Conservation (phyloP, 139 green algal species). For the Tetraselmis striata region DNA sequence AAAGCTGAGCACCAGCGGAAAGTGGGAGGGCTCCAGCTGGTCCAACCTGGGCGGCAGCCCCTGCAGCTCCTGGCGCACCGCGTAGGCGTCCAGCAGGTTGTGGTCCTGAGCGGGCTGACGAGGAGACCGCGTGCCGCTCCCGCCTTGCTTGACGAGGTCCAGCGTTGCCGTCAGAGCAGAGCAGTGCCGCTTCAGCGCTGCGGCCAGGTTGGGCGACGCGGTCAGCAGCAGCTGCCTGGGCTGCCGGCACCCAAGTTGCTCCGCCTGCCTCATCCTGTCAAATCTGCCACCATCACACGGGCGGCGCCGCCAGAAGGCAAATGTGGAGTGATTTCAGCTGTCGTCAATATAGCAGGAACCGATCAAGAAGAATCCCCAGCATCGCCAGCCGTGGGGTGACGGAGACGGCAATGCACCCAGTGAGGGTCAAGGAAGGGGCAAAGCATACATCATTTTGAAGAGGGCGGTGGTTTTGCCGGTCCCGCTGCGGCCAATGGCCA, state of each 20-base stretch:
- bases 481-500: constrained; percentile 21
- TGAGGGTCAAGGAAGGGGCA: neutral
- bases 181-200: neutral
- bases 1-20: constrained; percentile 34
- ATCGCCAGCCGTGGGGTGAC: neutral
- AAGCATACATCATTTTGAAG: constrained; percentile 5
- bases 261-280: neutral
- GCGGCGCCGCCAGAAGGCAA: neutral
- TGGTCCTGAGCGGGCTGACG: neutral
- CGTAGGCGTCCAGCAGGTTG: constrained; percentile 12
- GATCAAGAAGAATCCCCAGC: neutral
- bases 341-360: no score
- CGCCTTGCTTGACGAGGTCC: neutral
- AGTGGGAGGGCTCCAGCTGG: constrained; percentile 5
- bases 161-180: neutral
- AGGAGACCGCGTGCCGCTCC: neutral
- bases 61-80: neutral
- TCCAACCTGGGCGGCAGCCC: constrained; percentile 3
- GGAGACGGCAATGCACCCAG: neutral
- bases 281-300: neutral
- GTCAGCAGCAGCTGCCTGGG: neutral
- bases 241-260: neutral
- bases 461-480: constrained; percentile 30
- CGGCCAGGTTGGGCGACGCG: neutral
- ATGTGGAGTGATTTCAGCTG: no score